Evolutionary conservation across 139 green algal species (phyloP), one percentile per base, ranked within the genome.

Genomic region (Picochlorum sp.): DNA sequence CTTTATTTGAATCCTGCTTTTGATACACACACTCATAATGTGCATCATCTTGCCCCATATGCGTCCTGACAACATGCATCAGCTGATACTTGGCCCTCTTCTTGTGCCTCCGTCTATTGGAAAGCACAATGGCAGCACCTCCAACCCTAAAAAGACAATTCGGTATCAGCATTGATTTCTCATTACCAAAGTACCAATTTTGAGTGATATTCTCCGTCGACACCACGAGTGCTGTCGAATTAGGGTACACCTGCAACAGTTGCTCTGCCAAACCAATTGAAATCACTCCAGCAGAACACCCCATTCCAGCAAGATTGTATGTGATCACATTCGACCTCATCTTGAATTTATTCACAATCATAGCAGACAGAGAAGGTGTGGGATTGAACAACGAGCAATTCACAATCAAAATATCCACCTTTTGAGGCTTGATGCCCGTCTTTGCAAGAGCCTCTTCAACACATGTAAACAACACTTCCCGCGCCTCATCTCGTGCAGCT

Each of bases 201-300:
- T 97, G 92, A 2, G 92, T 98, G 77, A 98, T 96, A 82, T 98
- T 98, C 82, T 98, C 92, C 0, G 92, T 98, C 50, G 70, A 87
- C 4, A 98, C 79, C 4, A 98, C 92, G 28, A 98, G 73, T 7
- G 83, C 84, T 41, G 82, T 84, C 13, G 76, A 77, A 66, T 77
- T 80, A 38, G 85, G 82, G 69, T 86, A 78, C 52, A 91, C 78
- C 70, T 87, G 76, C 66, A 97, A 84, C 71, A 97, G 84, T 81
- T 97, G 84, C 46, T 71, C 78, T 0, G 92, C 92, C 41, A 98
- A 77, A 57, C 90, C 82, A 64, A 98, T 79, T 16, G 88, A 73
- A 49, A 96, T 91, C 52, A 96, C 81, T 23, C 89, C 90, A 1
- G 89, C 89, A 38, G 75, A 88, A 77, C 89, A 96, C 47, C 92